Conservation (phyloP, 106 monocot genomes). For the Dactylorhiza incarnata region DNA sequence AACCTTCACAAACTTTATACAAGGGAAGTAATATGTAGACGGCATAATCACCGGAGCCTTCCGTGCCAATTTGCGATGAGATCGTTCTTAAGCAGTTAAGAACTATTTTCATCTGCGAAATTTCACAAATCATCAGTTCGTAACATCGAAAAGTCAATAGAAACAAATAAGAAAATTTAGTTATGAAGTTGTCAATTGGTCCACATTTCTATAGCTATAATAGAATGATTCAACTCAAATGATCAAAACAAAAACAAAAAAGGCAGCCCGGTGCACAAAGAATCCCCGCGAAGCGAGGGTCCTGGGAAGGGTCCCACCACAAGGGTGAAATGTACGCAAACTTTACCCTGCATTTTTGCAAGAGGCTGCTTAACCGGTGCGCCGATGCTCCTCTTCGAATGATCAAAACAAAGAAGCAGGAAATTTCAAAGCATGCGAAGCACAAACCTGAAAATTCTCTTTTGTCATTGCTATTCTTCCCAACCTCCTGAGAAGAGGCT, state of each 20-base stretch:
- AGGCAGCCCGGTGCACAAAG: too few species aligned
- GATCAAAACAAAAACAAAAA: too few species aligned
- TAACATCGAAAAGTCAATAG: background rate
- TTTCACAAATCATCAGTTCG: background rate
- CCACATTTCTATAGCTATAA: background rate
- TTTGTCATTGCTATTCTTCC: slow-evolving; percentile 60
- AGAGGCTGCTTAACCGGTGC: too few species aligned
- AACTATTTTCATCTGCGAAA: slow-evolving; percentile 58
- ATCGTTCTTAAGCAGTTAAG: slow-evolving; percentile 64
- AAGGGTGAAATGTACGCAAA: too few species aligned
- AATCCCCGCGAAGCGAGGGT: too few species aligned
- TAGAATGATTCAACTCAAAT: background rate
- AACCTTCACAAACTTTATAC: slow-evolving; percentile 90
- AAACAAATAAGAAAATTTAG: background rate
- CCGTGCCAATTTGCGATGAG: slow-evolving; percentile 45
- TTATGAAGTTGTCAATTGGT: background rate
- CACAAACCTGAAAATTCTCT: slow-evolving; percentile 58
- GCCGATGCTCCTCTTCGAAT: background rate
- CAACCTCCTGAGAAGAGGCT: slow-evolving; percentile 60
- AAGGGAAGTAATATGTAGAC: slow-evolving; percentile 49
- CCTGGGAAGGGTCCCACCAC: too few species aligned
- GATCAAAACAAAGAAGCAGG: background rate
- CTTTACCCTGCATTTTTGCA: too few species aligned
- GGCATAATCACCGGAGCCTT: slow-evolving; percentile 48
- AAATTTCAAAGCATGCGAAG: background rate